Evolutionary conservation across 805 yeast species (phyloP).

Genomic region (Metschnikowia borealis): DNA sequence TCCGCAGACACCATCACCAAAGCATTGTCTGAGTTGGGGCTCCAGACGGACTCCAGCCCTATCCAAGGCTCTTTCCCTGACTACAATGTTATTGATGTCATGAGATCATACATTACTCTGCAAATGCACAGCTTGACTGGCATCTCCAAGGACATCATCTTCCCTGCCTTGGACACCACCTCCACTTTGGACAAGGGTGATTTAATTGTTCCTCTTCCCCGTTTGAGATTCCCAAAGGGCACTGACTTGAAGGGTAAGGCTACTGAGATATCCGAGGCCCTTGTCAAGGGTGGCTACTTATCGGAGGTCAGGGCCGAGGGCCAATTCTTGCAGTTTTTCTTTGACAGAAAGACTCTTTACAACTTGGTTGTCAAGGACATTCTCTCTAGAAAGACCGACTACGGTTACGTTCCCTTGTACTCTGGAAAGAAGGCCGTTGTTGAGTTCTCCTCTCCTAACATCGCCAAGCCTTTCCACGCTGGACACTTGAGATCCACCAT

Average conservation of each 20-base stretch:
- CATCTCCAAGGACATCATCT: conserved; percentile 65
- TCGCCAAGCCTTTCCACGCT: conserved; percentile 99
- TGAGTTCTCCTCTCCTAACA: conserved; percentile 96
- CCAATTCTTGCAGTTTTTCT: conserved; percentile 86
- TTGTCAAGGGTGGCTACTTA: conserved; percentile 70
- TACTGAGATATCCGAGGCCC: conserved; percentile 68
- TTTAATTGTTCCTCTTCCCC: conserved; percentile 85
- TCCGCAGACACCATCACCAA: conserved; percentile 30
- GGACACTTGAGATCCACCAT: conserved; percentile 97
- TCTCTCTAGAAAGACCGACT: conserved; percentile 54
- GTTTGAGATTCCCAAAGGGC: conserved; percentile 66
- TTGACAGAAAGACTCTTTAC: conserved; percentile 61
- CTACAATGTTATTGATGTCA: conserved; percentile 76
- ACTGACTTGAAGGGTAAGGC: conserved; percentile 75
- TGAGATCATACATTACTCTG: conserved; percentile 83
- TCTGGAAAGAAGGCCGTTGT: conserved; percentile 61
- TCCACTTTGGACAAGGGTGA: conserved; percentile 87
- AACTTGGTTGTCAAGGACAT: conserved; percentile 68
- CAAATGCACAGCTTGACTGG: conserved; percentile 72
- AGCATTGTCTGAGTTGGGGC: conserved; percentile 34
- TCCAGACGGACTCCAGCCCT: conserved; percentile 39
- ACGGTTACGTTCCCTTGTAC: conserved; percentile 76
- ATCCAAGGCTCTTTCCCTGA: conserved; percentile 67
- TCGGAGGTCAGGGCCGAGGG: conserved; percentile 77
- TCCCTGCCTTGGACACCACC: conserved; percentile 86